Percentiles rank a stretch among this genome's conserved stretches.
Conservation (phyloP, 169 alveolate species). For the Eimeria maxima region DNA sequence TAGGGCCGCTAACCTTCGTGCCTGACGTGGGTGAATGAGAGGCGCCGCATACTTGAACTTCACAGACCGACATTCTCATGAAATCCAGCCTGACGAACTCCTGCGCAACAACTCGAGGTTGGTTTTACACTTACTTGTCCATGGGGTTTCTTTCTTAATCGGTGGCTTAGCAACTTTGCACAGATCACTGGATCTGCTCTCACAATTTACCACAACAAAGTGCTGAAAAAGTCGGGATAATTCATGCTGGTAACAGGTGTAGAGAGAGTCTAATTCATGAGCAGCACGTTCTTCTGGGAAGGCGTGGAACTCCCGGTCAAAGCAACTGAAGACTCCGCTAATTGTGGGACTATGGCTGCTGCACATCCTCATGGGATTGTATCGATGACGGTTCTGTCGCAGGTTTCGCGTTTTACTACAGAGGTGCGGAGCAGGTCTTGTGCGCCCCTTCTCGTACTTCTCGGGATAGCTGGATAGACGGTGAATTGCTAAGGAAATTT, state of each 20-base stretch:
- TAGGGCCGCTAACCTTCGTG: conserved; percentile 88
- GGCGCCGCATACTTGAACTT: neutral
- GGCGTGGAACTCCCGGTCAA: conserved; percentile 87
- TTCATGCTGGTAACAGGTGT: neutral
- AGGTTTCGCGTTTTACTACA: conserved; percentile 86
- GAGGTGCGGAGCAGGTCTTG: conserved; percentile 86
- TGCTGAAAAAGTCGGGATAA: conserved; percentile 48
- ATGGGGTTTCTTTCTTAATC: no score
- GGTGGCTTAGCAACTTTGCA: conserved; percentile 59
- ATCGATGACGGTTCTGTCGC: conserved; percentile 43
- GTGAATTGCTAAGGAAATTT: conserved; percentile 16
- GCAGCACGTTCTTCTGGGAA: conserved; percentile 87
- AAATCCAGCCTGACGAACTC: conserved; percentile 76
- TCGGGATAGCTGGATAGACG: conserved; percentile 89
- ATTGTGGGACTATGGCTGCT: conserved; percentile 38
- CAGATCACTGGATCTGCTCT: conserved; percentile 81
- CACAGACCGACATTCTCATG: neutral
- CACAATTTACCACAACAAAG: conserved; percentile 64
- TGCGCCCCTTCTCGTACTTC: conserved; percentile 86
- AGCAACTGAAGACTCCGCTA: conserved; percentile 83
- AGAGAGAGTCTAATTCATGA: neutral
- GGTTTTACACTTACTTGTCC: neutral
- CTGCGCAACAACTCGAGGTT: conserved; percentile 64
- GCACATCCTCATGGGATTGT: neutral
- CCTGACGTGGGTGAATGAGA: conserved; percentile 84